These are phyloP conservation scores for Ambrosia hybrid DNA, from an alignment of 140 eudicot genomes.

Conservation along the genomic window DNA sequence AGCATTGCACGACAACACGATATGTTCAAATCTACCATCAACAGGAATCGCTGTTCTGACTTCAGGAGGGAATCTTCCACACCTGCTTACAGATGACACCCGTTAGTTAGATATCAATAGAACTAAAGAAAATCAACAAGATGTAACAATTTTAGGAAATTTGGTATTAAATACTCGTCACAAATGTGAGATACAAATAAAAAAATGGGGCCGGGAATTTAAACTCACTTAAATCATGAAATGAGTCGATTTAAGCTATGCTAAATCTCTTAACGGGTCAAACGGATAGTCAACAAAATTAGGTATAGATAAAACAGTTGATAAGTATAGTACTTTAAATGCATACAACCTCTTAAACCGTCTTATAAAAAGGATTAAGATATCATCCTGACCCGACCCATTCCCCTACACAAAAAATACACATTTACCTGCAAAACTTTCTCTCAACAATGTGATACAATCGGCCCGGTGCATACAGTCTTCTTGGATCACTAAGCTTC, in stretches of 20 bases:
- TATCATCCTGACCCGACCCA: background rate
- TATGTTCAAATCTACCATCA: conserved; percentile 85
- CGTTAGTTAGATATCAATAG: background rate
- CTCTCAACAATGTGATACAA: conserved; percentile 77
- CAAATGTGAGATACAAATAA: background rate
- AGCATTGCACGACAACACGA: conserved; percentile 72
- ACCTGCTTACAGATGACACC: conserved; percentile 36
- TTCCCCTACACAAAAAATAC: too few species aligned
- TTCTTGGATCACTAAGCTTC: conserved; percentile 67
- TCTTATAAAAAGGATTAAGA: background rate
- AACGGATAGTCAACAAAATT: background rate
- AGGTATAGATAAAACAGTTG: background rate
- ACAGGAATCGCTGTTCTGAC: conserved; percentile 87
- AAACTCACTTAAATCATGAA: background rate
- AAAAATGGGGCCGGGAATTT: too few species aligned
- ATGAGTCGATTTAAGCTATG: background rate
- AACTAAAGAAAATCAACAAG: background rate
- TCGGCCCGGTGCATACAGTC: conserved; percentile 83
- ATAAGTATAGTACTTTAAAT: background rate
- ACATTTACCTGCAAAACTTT: conserved; percentile 60
- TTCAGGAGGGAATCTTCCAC: conserved; percentile 86
- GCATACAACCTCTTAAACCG: background rate
- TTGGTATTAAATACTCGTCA: background rate
- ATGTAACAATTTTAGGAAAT: background rate
- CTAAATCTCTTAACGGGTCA: background rate